A percentile compares a stretch with the other conserved stretches of the same genome.
Evolutionary conservation across 2,329 filamentous ascomycete genomes (phyloP).

Genomic region (Aspergillus fijiensis): DNA sequence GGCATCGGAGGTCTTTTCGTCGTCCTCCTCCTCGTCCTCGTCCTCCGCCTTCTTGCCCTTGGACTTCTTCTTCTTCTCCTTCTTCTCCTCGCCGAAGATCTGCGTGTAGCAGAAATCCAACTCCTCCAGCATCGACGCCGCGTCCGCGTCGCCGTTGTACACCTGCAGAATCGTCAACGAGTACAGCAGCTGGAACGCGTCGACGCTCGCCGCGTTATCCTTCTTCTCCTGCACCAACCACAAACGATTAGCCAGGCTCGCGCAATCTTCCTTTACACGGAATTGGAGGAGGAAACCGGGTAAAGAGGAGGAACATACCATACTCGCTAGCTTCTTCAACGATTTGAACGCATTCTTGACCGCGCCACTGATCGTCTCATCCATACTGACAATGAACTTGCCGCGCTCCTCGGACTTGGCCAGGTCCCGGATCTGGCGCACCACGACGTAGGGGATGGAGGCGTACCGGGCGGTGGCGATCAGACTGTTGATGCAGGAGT

Average conservation of each 20-base stretch:
- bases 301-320: conserved; percentile 24
- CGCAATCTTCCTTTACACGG: conserved; percentile 14
- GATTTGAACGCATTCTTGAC: conserved; percentile 45
- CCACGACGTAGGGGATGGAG: conserved; percentile 41
- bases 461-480: conserved; percentile 44
- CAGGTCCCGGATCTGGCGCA: conserved; percentile 42
- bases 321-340: conserved; percentile 38
- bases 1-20: conserved; percentile 45
- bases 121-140: conserved; percentile 77
- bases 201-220: conserved; percentile 44
- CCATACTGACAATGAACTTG: conserved; percentile 51
- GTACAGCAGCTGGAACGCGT: conserved; percentile 76
- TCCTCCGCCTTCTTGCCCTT: background rate
- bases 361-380: conserved; percentile 44
- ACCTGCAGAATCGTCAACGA: conserved; percentile 82
- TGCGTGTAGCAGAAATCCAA: conserved; percentile 73
- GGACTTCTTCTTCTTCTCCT: conserved; percentile 41
- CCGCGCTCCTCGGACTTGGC: conserved; percentile 36
- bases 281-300: background rate
- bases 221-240: conserved; percentile 53
- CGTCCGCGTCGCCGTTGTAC: conserved; percentile 85
- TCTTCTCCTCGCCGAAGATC: conserved; percentile 53
- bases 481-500: conserved; percentile 55
- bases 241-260: background rate
- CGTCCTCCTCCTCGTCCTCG: background rate